phyloP scores from a whole-genome alignment of 2,329 filamentous ascomycete genomes.

The Phoma sp. region DNA sequence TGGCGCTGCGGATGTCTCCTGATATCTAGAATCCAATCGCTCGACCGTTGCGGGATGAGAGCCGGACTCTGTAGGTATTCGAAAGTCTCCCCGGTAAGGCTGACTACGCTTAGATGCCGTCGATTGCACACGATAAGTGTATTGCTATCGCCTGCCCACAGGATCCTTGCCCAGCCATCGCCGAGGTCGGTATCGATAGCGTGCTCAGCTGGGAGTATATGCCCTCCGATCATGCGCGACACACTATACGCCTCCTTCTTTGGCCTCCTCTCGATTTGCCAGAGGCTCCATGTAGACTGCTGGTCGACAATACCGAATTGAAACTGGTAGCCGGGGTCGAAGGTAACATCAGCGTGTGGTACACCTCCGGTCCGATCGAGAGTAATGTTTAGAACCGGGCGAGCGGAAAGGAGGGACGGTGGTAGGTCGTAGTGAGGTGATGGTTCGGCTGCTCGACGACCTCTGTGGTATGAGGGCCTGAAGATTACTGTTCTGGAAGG shows the following conservation, averaged over 20 bases:
- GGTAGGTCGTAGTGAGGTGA: conserved; percentile 35
- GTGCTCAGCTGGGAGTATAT: conserved; percentile 11
- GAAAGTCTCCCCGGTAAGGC: conserved; percentile 36
- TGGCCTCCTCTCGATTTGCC: conserved; percentile 59
- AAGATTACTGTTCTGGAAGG: conserved; percentile 57
- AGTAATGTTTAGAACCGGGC: conserved; percentile 63
- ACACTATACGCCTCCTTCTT: conserved; percentile 42
- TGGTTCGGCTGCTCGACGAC: conserved; percentile 17
- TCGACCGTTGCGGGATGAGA: conserved; percentile 34
- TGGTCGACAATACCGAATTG: conserved; percentile 73
- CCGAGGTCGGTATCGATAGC: conserved; percentile 20
- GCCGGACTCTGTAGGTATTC: conserved; percentile 31
- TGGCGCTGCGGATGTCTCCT: conserved; percentile 57
- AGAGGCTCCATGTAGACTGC: conserved; percentile 71
- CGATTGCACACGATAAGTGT: conserved; percentile 64
- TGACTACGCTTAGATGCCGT: conserved; percentile 44
- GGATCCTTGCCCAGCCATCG: conserved; percentile 60
- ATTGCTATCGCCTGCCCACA: conserved; percentile 57
- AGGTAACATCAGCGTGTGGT: conserved; percentile 68
- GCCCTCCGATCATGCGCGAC: conserved; percentile 42
- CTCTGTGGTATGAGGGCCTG: conserved; percentile 39
- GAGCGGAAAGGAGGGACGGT: conserved; percentile 63
- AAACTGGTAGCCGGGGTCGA: conserved; percentile 67
- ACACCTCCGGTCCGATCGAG: conserved; percentile 61
- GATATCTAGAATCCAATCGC: conserved; percentile 65